Evolutionary conservation across 306 rosid genomes (phyloP), one percentile per base, ranked within the genome.

Genomic region (Bauhinia variegata): DNA sequence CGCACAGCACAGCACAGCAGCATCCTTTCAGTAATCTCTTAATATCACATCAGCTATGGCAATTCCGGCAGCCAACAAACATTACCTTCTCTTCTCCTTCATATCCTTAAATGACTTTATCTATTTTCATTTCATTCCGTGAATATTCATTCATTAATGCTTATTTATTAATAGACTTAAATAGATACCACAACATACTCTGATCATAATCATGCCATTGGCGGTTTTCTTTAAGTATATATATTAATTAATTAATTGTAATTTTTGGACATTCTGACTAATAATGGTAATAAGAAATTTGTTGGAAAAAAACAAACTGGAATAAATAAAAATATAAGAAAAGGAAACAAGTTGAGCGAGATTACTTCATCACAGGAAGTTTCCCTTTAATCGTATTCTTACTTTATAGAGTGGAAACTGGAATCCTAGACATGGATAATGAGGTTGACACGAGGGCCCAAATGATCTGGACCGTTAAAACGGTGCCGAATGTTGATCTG

Each of bases 391-490:
- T n/a, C n/a, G n/a, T n/a, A n/a, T n/a, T n/a, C n/a, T n/a, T n/a
- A n/a, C n/a, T n/a, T n/a, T n/a, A n/a, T n/a, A n/a, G n/a, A n/a
- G n/a, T n/a, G n/a, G n/a, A n/a, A n/a, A n/a, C n/a, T n/a, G 70
- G 68, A 57, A 67, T 75, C 72, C 54, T 31, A 15, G 49, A 46
- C 39, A 38, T 72, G 47, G 65, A 34, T 58, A 33, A 50, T 32
- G 30, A 31, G 58, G 16, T 23, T 46, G 61, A 71, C 38, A 32
- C 3, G 32, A 77, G 68, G 80, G 72, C 76, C 78, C 80, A 63
- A 63, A 50, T 16, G 68, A 46, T 75, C 68, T 77, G 13, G 74
- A 79, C 82, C 80, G 80, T 82, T 80, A 72, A 78, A 65, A 63
- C 15, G 41, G 41, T 23, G 28, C 41, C 5, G 41, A 3, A 1